Base-by-base conservation (phyloP, 805 yeast genomes). In the Starmerella stellata region DNA sequence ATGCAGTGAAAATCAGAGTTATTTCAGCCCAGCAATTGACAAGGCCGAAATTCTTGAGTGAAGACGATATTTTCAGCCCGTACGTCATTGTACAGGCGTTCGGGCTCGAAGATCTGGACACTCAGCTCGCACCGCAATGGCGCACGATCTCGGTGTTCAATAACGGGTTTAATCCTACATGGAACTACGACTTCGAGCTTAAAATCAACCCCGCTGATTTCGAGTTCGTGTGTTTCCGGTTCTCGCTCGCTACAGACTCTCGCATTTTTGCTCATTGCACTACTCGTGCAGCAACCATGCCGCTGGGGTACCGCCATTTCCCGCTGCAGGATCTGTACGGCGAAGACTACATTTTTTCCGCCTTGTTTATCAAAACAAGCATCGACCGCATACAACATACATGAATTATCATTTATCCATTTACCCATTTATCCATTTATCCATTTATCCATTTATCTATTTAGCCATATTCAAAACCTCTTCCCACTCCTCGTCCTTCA, bases 11-110 rank as follows among this genome's bases (percentile, higher is more conserved):
- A 4, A 54, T 83, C 3, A 61, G 60, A 11, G 54, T 78, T 4
- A 65, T 87, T 1, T 80, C 95, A 16, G 95, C 80, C 0, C 95
- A 85, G 56, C 79, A 82, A 52, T 61, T 87, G 11, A 92, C 94
- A 2, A 71, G 74, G 32, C 76, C 80, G 0, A 65, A 64, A 35
- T 75, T 68, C 21, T 54, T 67, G 20, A 68, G 62, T 38, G 38
- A 58, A 1, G 61, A 63, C 9, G 68, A 61, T 17, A 54, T 60
- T 0, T 60, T 75, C 33, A 75, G 73, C 46, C 82, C 92, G 0
- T 73, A 60, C 47, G 70, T 79, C 4, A 63, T 64, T 5, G 56
- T 78, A 27, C 87, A 78, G 38, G 50, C 78, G 0, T 58, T 69
- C 30, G 79, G 81, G 7, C 28, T 45, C 5, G 39, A 38, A 13